These are phyloP conservation scores for Tephrocybe sp. DNA, from an alignment of 768 basidiomycete genomes.

Conservation along the genomic window DNA sequence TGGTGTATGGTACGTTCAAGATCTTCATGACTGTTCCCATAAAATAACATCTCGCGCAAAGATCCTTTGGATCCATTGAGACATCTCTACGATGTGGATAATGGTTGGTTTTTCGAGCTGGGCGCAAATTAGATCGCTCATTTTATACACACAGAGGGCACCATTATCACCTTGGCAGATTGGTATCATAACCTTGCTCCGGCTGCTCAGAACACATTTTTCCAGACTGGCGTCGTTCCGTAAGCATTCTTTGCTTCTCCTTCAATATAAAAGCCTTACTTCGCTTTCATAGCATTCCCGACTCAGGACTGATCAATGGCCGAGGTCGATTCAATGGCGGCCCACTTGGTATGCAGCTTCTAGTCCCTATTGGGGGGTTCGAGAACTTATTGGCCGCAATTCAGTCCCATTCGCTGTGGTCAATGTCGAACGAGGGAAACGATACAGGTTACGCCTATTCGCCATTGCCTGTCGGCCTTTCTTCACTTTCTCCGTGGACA, in stretches of 20 bases:
- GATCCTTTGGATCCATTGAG: constrained; percentile 37
- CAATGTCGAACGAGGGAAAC: constrained; percentile 34
- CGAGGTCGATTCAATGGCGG: constrained; percentile 40
- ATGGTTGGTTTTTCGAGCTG: constrained; percentile 24
- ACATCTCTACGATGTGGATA: constrained; percentile 38
- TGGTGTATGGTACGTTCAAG: constrained; percentile 23
- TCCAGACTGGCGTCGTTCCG: constrained; percentile 30
- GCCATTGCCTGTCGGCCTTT: constrained; percentile 44
- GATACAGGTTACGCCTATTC: constrained; percentile 54
- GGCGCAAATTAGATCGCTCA: background rate
- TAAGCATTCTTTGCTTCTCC: constrained; percentile 11
- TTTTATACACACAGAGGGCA: constrained; percentile 18
- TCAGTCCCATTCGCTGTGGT: constrained; percentile 37
- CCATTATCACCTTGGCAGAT: constrained; percentile 35
- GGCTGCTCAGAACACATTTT: constrained; percentile 33
- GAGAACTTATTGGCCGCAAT: constrained; percentile 11
- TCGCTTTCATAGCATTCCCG: constrained; percentile 19
- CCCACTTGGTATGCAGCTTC: constrained; percentile 31
- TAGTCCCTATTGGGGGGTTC: too few relatives aligned
- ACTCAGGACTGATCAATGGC: constrained; percentile 49
- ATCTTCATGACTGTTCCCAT: constrained; percentile 3
- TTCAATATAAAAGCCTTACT: constrained; percentile 9
- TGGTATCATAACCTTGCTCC: constrained; percentile 33
- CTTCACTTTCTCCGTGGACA: constrained; percentile 35
- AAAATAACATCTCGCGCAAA: constrained; percentile 3